Base-by-base conservation (phyloP, 257 asterid genomes). In the Solanum medicagineum region DNA sequence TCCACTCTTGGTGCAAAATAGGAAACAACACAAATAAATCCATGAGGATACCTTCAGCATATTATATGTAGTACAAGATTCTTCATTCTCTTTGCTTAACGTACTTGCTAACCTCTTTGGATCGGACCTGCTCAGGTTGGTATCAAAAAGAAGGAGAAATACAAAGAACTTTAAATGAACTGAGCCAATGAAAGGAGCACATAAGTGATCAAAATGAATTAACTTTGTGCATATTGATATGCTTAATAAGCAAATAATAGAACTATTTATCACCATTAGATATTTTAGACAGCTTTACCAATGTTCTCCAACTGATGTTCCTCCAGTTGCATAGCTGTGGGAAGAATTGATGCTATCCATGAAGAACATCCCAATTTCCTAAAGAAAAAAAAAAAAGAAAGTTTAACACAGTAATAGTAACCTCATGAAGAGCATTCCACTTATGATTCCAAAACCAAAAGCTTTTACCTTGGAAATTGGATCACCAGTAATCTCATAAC, bases 241-340 rank as follows among this genome's bases (percentile, higher is more conserved):
- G 60, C 19, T 54, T 81, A 22, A 47, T 47, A 80, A 47, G 3
- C 8, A 73, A 24, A 62, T n/a, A n/a, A n/a, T 60, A 60, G 0
- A 60, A 10, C 16, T 10, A 0, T n/a, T 60, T 26, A n/a, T 60
- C 68, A 10, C 68, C 32, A 1, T 60, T 60, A n/a, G 68, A 60
- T 60, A 1, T 60, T n/a, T 60, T 60, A 60, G 68, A 49, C 63
- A 2, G 26, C 40, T 44, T 20, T 93, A 95, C 98, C 98, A 95
- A 90, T 88, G 88, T 81, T 96, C 98, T 44, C 83, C 15, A 5
- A 84, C 89, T 57, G 98, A 93, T 55, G 99, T 95, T 82, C 99
- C 99, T 90, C 99, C 99, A 1, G 99, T 96, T 71, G 99, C 99
- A 44, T 95, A 96, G 86, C 89, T 84, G 66, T 96, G 99, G 53